Evolutionary conservation across 2,329 filamentous ascomycete species (phyloP), one percentile per base, ranked within the genome.

Genomic region (Ophiostoma ips): DNA sequence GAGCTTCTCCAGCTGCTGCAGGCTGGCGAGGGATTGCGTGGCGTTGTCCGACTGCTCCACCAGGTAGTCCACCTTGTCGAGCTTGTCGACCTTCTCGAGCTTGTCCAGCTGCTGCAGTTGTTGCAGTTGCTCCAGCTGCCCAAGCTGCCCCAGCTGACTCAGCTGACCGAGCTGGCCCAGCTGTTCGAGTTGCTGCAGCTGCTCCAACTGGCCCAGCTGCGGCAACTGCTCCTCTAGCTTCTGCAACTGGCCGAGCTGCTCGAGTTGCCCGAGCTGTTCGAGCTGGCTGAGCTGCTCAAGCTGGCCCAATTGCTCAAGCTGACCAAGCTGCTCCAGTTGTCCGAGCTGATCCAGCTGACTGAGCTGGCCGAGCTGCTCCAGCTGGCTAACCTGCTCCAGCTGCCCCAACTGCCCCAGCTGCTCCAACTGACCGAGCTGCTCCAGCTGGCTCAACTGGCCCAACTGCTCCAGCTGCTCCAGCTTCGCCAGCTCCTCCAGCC

Each of bases 31-130:
- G 16, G 40, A 21, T 16, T 43, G 40, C 15, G 40, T 16, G 8
- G 40, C 11, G 5, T 11, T 46, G n/a, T 46, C 44, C 9, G 30
- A 19, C 12, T 45, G 28, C 30, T 45, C 43, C 31, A 45, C 28
- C 11, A 24, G 11, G 80, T 43, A 43, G 40, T 43, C 40, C 3
- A 41, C 81, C 58, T 80, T 79, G 2, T 67, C 66, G 0, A 70
- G 63, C 0, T 67, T 69, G 49, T 71, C 67, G 18, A 80, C 65
- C 56, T 79, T 9, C 13, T 47, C 43, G 1, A 51, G 49, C 34
- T 49, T 16, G 15, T 52, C 41, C 1, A 51, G 76, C 57, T 89
- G 85, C 7, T 75, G 72, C 35, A 86, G 77, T 21, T 46, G n/a
- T n/a, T 19, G 3, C 8, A 48, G 45, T 31, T 37, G 19, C 35